These are phyloP conservation scores for Phytopythium cucurbitacearum DNA, from an alignment of 352 stramenopile species.

Conservation along the genomic window DNA sequence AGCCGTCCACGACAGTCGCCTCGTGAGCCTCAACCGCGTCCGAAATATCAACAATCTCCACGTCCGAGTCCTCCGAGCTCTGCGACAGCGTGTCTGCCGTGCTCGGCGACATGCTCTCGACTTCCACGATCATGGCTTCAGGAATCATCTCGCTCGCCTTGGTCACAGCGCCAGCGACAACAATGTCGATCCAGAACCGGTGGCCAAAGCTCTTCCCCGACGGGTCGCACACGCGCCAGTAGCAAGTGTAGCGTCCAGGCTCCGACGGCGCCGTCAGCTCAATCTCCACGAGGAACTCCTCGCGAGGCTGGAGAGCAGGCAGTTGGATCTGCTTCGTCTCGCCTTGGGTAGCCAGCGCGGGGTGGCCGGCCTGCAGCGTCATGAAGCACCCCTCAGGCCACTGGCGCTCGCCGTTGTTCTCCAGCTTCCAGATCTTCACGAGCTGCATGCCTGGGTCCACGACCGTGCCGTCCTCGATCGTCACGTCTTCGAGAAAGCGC, in stretches of 20 bases:
- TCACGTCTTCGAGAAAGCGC: conserved; percentile 74
- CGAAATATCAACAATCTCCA: conserved; percentile 26
- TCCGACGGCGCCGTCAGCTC: conserved; percentile 26
- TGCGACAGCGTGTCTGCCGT: conserved; percentile 9
- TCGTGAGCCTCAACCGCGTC: conserved; percentile 19
- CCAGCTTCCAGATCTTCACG: conserved; percentile 73
- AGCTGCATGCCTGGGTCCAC: conserved; percentile 42
- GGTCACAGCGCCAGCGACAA: conserved; percentile 18
- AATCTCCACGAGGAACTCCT: conserved; percentile 28
- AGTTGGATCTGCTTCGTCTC: conserved; percentile 24
- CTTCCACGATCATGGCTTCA: conserved; percentile 1
- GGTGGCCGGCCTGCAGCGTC: conserved; percentile 26
- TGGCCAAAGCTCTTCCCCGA: conserved; percentile 72
- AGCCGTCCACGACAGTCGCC: conserved; percentile 12
- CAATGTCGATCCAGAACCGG: conserved; percentile 83
- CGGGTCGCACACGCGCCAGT: conserved; percentile 74
- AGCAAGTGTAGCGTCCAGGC: conserved; percentile 71
- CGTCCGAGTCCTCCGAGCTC: conserved; percentile 19
- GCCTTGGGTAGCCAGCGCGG: conserved; percentile 23
- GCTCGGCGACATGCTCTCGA: conserved; percentile 1
- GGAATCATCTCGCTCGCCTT: background rate
- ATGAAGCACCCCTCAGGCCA: conserved; percentile 58
- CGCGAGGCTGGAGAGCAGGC: conserved; percentile 21
- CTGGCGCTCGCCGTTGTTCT: conserved; percentile 48
- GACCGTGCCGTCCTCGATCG: conserved; percentile 67